These are phyloP conservation scores for Eimeria praecox DNA, from an alignment of 169 alveolate species.

Conservation along the genomic window DNA sequence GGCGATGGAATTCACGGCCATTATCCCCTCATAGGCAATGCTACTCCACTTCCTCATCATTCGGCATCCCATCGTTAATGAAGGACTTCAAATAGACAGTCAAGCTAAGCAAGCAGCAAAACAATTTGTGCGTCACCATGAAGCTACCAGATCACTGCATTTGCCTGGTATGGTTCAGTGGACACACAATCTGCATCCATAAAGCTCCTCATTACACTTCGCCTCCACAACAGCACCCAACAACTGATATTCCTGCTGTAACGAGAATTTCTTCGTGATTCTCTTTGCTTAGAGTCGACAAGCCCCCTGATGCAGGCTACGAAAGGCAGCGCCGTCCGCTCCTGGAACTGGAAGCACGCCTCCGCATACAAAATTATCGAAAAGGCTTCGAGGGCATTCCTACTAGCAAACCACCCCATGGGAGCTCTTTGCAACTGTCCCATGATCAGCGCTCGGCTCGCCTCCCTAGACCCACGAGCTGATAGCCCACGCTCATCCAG, in stretches of 20 bases:
- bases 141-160: not conserved
- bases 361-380: not conserved
- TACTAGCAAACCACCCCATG: not conserved
- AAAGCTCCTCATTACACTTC: not conserved
- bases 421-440: not conserved
- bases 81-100: too few species aligned
- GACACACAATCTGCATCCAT: not conserved
- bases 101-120: not conserved
- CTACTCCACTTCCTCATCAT: not conserved
- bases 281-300: not conserved
- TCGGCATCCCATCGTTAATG: not conserved
- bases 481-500: not conserved
- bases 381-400: not conserved
- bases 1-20: not conserved
- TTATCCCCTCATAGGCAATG: not conserved
- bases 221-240: not conserved
- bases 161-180: not conserved
- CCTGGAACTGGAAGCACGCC: not conserved
- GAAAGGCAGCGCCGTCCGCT: not conserved
- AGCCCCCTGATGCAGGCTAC: not conserved
- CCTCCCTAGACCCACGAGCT: not conserved
- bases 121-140: not conserved
- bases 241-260: not conserved
- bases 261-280: not conserved
- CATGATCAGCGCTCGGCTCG: not conserved